Percentiles rank a stretch among this genome's conserved stretches.
Evolutionary conservation across 2,329 filamentous ascomycete genomes (phyloP).

Genomic region (Dendryphion nanum): DNA sequence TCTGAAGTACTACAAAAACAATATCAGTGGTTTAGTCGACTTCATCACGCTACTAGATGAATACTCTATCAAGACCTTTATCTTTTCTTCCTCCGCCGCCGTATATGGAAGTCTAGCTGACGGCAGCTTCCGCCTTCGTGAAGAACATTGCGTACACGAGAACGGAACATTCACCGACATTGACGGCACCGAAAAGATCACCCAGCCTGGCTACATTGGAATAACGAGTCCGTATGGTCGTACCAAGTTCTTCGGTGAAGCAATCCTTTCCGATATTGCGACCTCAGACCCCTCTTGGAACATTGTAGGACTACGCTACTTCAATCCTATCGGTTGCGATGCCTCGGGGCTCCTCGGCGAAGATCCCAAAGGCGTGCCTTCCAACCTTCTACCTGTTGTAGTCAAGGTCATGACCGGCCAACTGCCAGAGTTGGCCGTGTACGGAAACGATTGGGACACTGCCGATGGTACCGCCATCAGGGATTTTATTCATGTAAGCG

Average conservation of each 20-base stretch:
- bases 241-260: constrained; percentile 64
- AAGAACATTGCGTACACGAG: constrained; percentile 1
- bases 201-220: constrained; percentile 32
- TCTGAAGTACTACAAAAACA: constrained; percentile 63
- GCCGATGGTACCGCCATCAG: constrained; percentile 61
- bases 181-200: neutral
- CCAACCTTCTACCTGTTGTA: constrained; percentile 62
- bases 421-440: constrained; percentile 52
- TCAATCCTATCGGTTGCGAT: constrained; percentile 64
- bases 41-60: constrained; percentile 55
- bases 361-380: constrained; percentile 57
- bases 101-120: constrained; percentile 52
- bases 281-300: constrained; percentile 58
- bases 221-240: constrained; percentile 63
- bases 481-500: constrained; percentile 64
- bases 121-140: neutral
- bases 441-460: constrained; percentile 62
- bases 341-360: constrained; percentile 59
- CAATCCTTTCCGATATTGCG: constrained; percentile 60
- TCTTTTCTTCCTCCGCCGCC: constrained; percentile 63
- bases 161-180: neutral
- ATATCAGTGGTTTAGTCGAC: constrained; percentile 59
- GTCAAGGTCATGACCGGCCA: constrained; percentile 57
- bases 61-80: constrained; percentile 59
- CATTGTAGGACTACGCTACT: constrained; percentile 60